A percentile compares a stretch with the other conserved stretches of the same genome.
These are phyloP conservation scores for Tagetes patula DNA, from an alignment of 129 eudicot species.

Conservation along the genomic window DNA sequence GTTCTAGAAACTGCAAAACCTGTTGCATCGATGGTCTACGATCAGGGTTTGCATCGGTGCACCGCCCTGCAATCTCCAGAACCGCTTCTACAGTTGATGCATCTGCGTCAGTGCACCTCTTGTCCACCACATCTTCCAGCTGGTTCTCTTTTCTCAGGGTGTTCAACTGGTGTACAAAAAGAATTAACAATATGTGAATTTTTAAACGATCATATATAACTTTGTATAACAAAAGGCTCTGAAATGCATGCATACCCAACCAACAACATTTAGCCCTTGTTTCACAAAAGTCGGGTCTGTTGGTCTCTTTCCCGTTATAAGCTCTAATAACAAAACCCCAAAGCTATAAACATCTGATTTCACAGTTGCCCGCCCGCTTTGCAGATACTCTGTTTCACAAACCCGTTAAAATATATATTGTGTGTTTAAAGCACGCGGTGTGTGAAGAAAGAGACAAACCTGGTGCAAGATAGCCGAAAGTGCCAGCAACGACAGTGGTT, in stretches of 20 bases:
- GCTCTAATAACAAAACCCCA: constrained; percentile 91
- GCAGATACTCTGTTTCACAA: constrained; percentile 71
- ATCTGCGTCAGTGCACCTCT: constrained; percentile 65
- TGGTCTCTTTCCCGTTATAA: constrained; percentile 91
- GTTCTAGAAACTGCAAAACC: constrained; percentile 85
- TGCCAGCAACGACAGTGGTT: constrained; percentile 98
- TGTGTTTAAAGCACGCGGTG: neutral
- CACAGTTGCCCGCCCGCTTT: constrained; percentile 96
- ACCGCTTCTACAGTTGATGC: constrained; percentile 80
- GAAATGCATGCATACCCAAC: constrained; percentile 70
- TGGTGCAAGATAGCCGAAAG: constrained; percentile 97
- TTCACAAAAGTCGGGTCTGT: constrained; percentile 85
- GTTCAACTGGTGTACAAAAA: constrained; percentile 56
- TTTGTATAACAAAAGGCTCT: neutral
- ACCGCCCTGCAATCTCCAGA: constrained; percentile 75
- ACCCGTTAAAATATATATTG: neutral
- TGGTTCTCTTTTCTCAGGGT: constrained; percentile 62
- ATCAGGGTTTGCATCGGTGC: constrained; percentile 88
- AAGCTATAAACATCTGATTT: constrained; percentile 96
- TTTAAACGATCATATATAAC: neutral
- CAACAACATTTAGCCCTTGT: constrained; percentile 88
- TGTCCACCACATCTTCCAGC: constrained; percentile 70
- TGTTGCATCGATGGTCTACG: constrained; percentile 81
- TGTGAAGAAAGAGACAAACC: constrained; percentile 39
- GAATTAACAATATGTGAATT: neutral